Base-by-base conservation (phyloP, 2,329 filamentous ascomycete genomes). In the Fusarium domesticum region DNA sequence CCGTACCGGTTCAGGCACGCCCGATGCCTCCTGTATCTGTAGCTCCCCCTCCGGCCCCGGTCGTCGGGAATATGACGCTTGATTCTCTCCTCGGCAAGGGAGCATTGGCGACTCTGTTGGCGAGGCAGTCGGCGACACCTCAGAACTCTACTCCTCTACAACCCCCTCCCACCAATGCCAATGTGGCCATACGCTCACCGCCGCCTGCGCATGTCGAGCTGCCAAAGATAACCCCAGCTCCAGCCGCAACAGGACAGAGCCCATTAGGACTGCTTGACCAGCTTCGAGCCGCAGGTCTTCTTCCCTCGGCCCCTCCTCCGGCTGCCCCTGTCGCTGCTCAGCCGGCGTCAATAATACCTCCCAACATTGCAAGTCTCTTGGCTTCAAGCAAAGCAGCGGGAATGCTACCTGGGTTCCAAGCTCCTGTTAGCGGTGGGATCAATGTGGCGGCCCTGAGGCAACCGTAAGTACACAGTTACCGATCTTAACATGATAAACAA, bases 381-480 rank as follows among this genome's bases (percentile, higher is more conserved):
- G 59, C 68, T 3, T 61, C 64, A 4, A 57, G 60, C 17, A 64
- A 62, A 42, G 55, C 52, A 42, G 62, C 57, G 12, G 42, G 42
- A 12, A 25, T 45, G 23, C 32, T 45, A 39, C 56, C 51, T 2
- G 46, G 42, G 11, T 37, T 71, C 30, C 64, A 60, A 15, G 65
- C 70, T 14, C 65, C 70, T 37, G 74, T 72, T 53, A 74, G 77
- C 49, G 75, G 82, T 16, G 74, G 79, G 42, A 72, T 92, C 54
- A 84, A 80, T 42, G 75, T 82, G 4, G 75, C 78, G 6, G 86
- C 86, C 19, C 74, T 95, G 34, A 90, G 89, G 48, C 64, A 69
- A 69, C 80, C 85, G 81, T 89, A 75, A 70, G 81, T 71, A 1
- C 18, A 6, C 5, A 5, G 19, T 5, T 11, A n/a, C 18, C 11